These are phyloP conservation scores for Mycena latifolia DNA, from an alignment of 768 basidiomycete species.

Conservation along the genomic window DNA sequence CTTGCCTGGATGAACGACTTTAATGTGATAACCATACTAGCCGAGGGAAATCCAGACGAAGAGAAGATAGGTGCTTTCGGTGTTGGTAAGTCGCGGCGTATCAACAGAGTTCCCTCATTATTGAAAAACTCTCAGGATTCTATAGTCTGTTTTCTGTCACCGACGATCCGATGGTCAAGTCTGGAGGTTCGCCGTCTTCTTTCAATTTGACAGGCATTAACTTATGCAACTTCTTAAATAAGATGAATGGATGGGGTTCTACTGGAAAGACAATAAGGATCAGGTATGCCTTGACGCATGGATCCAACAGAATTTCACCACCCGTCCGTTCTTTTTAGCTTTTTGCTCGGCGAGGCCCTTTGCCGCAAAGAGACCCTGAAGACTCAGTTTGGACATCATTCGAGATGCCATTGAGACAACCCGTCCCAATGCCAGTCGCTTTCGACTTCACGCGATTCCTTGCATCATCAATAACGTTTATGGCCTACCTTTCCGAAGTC, in stretches of 20 bases:
- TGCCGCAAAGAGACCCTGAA: slow-evolving; percentile 53
- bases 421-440: slow-evolving; percentile 80
- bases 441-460: slow-evolving; percentile 94
- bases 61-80: slow-evolving; percentile 97
- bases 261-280: slow-evolving; percentile 95
- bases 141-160: slow-evolving; percentile 88
- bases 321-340: slow-evolving; percentile 63
- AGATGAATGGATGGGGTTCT: slow-evolving; percentile 97
- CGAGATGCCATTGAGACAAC: slow-evolving; percentile 88
- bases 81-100: slow-evolving; percentile 35
- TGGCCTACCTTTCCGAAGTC: slow-evolving; percentile 81
- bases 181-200: too few species aligned
- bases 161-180: slow-evolving; percentile 86
- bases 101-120: neutral
- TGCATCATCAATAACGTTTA: slow-evolving; percentile 93
- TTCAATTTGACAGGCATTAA: too few species aligned
- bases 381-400: slow-evolving; percentile 84
- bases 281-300: slow-evolving; percentile 61
- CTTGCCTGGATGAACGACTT: neutral
- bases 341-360: slow-evolving; percentile 82
- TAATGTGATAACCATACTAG: slow-evolving; percentile 47
- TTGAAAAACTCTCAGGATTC: slow-evolving; percentile 59
- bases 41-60: slow-evolving; percentile 95
- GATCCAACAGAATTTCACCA: slow-evolving; percentile 16
- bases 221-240: too few species aligned